Percentiles rank a stretch among this genome's conserved stretches.
phyloP scores from a whole-genome alignment of 257 asterid genomes.

The Echium plantagineum region DNA sequence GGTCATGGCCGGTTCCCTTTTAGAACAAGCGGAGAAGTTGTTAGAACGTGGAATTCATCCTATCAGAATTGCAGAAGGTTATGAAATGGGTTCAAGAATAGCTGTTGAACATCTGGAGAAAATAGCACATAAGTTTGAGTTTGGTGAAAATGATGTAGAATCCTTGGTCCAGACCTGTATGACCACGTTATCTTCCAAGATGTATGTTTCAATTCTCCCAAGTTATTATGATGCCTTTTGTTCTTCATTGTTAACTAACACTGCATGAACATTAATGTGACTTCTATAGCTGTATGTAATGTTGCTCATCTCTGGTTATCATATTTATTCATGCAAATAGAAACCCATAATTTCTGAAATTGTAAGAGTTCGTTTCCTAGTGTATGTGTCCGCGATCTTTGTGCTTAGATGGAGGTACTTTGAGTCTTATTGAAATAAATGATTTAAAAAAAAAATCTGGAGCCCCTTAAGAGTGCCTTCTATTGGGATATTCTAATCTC shows the following conservation, averaged over 20 bases:
- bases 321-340: too few relatives aligned
- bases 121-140: slow-evolving; percentile 61
- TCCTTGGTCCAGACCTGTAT: slow-evolving; percentile 81
- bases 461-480: too few relatives aligned
- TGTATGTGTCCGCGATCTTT: too few relatives aligned
- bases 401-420: too few relatives aligned
- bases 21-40: slow-evolving; percentile 86
- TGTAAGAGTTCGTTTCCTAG: background rate
- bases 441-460: too few relatives aligned
- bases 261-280: too few relatives aligned
- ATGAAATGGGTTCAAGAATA: slow-evolving; percentile 85
- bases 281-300: too few relatives aligned
- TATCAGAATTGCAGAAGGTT: slow-evolving; percentile 89
- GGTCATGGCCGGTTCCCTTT: slow-evolving; percentile 96
- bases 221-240: background rate
- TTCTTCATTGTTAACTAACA: too few relatives aligned
- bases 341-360: too few relatives aligned
- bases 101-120: slow-evolving; percentile 80
- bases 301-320: too few relatives aligned
- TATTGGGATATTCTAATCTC: background rate
- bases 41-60: slow-evolving; percentile 96
- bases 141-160: slow-evolving; percentile 34
- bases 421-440: too few relatives aligned
- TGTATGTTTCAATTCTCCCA: slow-evolving; percentile 40
- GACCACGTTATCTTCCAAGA: slow-evolving; percentile 95